phyloP scores from a whole-genome alignment of 2,329 filamentous ascomycete species.

The Colletotrichum chrysophilum region DNA sequence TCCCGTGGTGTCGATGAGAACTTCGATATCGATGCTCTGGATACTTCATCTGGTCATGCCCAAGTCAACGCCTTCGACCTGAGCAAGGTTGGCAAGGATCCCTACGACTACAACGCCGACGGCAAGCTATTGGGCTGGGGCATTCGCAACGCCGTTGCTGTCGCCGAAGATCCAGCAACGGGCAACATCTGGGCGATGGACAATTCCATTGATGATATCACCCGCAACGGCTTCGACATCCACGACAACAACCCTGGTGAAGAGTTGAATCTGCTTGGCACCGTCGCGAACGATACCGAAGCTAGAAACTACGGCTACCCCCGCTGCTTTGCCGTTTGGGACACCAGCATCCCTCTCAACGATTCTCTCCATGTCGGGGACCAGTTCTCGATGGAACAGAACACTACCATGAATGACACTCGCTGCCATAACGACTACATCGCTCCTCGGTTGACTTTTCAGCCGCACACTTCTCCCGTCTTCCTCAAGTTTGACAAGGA shows the following conservation, averaged over 20 bases:
- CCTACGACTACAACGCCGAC: slow-evolving; percentile 53
- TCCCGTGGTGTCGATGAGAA: slow-evolving; percentile 70
- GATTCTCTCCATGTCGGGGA: slow-evolving; percentile 48
- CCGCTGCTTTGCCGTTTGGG: slow-evolving; percentile 66
- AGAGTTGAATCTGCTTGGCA: slow-evolving; percentile 75
- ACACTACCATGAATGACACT: slow-evolving; percentile 44
- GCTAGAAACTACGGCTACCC: slow-evolving; percentile 31
- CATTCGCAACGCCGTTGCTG: slow-evolving; percentile 73
- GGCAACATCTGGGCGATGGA: slow-evolving; percentile 68
- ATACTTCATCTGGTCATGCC: slow-evolving; percentile 62
- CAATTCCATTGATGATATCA: slow-evolving; percentile 72
- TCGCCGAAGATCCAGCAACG: slow-evolving; percentile 64
- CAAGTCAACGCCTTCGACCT: slow-evolving; percentile 68
- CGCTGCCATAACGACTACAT: slow-evolving; percentile 48
- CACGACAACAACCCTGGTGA: slow-evolving; percentile 75
- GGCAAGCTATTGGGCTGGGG: slow-evolving; percentile 68
- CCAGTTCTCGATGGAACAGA: slow-evolving; percentile 52
- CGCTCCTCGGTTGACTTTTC: slow-evolving; percentile 61
- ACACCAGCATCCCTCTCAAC: slow-evolving; percentile 49
- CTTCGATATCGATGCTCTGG: slow-evolving; percentile 59
- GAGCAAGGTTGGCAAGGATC: slow-evolving; percentile 27
- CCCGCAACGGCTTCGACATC: slow-evolving; percentile 62
- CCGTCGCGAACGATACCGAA: slow-evolving; percentile 45
- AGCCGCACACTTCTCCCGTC: slow-evolving; percentile 73
- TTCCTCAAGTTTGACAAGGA: slow-evolving; percentile 70